Evolutionary conservation across 495 filamentous ascomycete genomes (phyloP).

Genomic region (Penicillium goetzii): DNA sequence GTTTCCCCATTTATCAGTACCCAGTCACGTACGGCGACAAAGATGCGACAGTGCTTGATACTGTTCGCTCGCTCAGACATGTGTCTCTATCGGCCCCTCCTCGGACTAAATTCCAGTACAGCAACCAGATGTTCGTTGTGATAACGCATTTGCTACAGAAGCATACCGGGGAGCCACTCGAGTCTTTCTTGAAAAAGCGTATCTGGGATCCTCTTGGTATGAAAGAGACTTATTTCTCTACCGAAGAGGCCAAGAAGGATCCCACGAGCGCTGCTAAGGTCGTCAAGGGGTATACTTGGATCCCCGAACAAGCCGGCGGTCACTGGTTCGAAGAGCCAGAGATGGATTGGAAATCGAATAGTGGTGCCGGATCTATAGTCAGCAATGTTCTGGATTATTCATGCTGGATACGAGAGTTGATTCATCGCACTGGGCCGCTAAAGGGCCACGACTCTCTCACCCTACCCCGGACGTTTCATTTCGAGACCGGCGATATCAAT

Average conservation of each 20-base stretch:
- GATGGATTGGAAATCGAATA: slow-evolving; percentile 37
- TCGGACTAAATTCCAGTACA: slow-evolving; percentile 49
- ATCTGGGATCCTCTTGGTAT: slow-evolving; percentile 58
- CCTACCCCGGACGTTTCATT: slow-evolving; percentile 38
- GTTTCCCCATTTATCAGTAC: slow-evolving; percentile 44
- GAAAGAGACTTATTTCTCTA: slow-evolving; percentile 40
- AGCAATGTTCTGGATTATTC: slow-evolving; percentile 58
- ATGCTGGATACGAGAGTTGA: slow-evolving; percentile 50
- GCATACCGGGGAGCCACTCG: slow-evolving; percentile 43
- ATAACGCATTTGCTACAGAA: slow-evolving; percentile 48
- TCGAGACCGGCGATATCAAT: slow-evolving; percentile 18
- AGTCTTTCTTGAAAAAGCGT: slow-evolving; percentile 39
- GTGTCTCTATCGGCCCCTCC: slow-evolving; percentile 41
- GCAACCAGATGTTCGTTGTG: slow-evolving; percentile 54
- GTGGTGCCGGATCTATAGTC: slow-evolving; percentile 55
- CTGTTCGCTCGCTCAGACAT: slow-evolving; percentile 42
- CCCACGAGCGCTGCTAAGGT: slow-evolving; percentile 11
- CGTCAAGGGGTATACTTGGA: slow-evolving; percentile 29
- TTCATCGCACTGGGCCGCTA: slow-evolving; percentile 35
- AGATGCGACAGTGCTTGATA: slow-evolving; percentile 16
- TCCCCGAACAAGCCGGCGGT: slow-evolving; percentile 13
- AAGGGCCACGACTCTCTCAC: slow-evolving; percentile 43
- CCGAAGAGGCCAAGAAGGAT: slow-evolving; percentile 21
- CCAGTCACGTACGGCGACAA: slow-evolving; percentile 6
- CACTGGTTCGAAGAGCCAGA: slow-evolving; percentile 20